These are phyloP conservation scores for Colletotrichum tofieldiae DNA, from an alignment of 2,329 filamentous ascomycete species.

Conservation along the genomic window DNA sequence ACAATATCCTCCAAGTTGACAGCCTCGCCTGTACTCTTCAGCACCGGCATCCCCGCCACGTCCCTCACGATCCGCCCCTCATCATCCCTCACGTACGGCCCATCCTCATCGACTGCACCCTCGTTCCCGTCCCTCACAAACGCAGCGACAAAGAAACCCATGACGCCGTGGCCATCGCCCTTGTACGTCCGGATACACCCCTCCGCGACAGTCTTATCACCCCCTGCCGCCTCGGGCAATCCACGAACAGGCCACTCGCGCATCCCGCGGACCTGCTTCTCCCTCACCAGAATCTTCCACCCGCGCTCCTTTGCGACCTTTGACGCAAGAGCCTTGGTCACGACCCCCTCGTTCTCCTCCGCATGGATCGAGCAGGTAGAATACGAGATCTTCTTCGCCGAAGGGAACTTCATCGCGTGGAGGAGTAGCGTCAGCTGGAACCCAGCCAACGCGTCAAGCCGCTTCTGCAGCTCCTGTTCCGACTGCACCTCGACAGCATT, in stretches of 20 bases:
- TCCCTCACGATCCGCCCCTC: constrained; percentile 67
- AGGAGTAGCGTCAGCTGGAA: constrained; percentile 88
- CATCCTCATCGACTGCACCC: constrained; percentile 53
- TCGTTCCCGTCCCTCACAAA: constrained; percentile 76
- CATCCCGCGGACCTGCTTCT: constrained; percentile 84
- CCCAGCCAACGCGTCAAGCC: constrained; percentile 81
- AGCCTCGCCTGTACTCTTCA: constrained; percentile 54
- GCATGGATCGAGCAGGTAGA: constrained; percentile 93
- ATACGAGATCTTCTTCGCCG: constrained; percentile 84
- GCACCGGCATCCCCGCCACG: constrained; percentile 55
- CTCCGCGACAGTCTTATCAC: constrained; percentile 72
- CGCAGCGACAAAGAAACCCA: constrained; percentile 96
- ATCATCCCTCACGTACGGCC: constrained; percentile 69
- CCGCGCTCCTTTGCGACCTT: constrained; percentile 75
- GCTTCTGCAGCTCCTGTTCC: constrained; percentile 71
- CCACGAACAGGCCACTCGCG: constrained; percentile 81
- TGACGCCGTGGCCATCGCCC: constrained; percentile 85
- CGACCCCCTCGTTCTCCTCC: constrained; percentile 91
- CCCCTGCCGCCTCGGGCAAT: constrained; percentile 63
- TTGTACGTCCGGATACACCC: constrained; percentile 88
- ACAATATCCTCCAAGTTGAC: constrained; percentile 47
- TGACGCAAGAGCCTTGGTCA: constrained; percentile 79
- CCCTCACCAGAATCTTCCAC: constrained; percentile 83
- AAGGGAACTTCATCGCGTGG: constrained; percentile 88
- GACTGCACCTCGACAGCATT: constrained; percentile 66